These are phyloP conservation scores for Phtheirospermum japonicum DNA, from an alignment of 257 asterid genomes.

Conservation along the genomic window DNA sequence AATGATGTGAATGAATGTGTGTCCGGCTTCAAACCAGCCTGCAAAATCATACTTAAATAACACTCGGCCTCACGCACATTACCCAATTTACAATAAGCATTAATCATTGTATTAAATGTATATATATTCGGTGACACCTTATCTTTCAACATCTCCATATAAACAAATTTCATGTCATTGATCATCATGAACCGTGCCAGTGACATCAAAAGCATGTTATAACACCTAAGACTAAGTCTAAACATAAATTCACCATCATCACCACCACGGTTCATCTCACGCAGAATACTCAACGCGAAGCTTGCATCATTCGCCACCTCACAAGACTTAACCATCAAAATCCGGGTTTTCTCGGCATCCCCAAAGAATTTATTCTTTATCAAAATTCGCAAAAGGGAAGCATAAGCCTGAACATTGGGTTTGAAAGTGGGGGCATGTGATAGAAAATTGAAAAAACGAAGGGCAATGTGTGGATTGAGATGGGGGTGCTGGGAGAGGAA, in stretches of 20 bases:
- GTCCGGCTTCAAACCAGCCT: conserved; percentile 64
- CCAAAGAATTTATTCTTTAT: conserved; percentile 39
- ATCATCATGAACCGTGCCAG: conserved; percentile 53
- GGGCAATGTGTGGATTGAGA: conserved; percentile 59
- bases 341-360: conserved; percentile 46
- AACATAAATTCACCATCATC: conserved; percentile 33
- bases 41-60: conserved; percentile 54
- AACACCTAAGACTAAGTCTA: conserved; percentile 49
- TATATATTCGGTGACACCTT: conserved; percentile 61
- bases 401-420: conserved; percentile 45
- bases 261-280: conserved; percentile 45
- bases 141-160: conserved; percentile 57
- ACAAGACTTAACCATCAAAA: conserved; percentile 56
- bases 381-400: conserved; percentile 50
- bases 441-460: conserved; percentile 43
- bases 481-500: conserved; percentile 51
- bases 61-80: conserved; percentile 51
- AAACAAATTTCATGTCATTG: conserved; percentile 59
- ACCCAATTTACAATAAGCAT: conserved; percentile 70
- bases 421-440: conserved; percentile 49
- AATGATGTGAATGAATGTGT: conserved; percentile 72
- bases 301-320: conserved; percentile 41
- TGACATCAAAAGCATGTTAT: conserved; percentile 57
- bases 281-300: conserved; percentile 36
- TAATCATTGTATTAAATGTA: conserved; percentile 69